A percentile compares a stretch with the other conserved stretches of the same genome.
These are phyloP conservation scores for Rosa lucieae DNA, from an alignment of 306 rosid genomes.

Conservation along the genomic window DNA sequence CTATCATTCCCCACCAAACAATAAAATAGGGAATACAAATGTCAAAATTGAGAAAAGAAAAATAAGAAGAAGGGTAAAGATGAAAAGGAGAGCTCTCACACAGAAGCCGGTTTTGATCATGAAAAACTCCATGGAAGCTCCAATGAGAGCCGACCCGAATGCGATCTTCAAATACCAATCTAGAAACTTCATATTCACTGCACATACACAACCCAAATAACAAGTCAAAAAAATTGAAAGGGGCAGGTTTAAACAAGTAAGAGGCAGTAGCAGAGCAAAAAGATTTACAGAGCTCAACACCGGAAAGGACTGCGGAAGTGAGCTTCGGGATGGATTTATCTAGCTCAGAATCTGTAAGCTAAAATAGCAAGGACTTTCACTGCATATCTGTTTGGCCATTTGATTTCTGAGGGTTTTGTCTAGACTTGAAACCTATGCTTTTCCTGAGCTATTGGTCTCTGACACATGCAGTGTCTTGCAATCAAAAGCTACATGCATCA, in stretches of 20 bases:
- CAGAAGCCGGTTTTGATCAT: slow-evolving; percentile 94
- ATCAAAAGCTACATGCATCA: no score
- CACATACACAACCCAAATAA: not conserved
- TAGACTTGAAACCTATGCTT: no score
- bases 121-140: slow-evolving; percentile 92
- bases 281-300: not conserved
- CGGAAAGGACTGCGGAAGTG: not conserved
- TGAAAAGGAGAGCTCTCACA: slow-evolving; percentile 62
- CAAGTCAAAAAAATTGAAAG: not conserved
- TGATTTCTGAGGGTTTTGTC: no score
- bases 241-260: not conserved
- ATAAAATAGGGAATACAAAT: not conserved
- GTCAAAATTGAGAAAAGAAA: not conserved
- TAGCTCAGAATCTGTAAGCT: no score
- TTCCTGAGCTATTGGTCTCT: no score
- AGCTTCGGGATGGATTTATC: no score
- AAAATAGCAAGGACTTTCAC: no score
- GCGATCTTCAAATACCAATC: slow-evolving; percentile 93
- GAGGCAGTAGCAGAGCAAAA: not conserved
- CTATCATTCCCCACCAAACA: not conserved
- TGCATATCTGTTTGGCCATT: no score
- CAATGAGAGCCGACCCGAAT: slow-evolving; percentile 64
- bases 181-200: slow-evolving; percentile 67
- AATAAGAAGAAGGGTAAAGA: not conserved
- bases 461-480: no score